Conservation (phyloP, 306 rosid species). For the Quercus rubra region DNA sequence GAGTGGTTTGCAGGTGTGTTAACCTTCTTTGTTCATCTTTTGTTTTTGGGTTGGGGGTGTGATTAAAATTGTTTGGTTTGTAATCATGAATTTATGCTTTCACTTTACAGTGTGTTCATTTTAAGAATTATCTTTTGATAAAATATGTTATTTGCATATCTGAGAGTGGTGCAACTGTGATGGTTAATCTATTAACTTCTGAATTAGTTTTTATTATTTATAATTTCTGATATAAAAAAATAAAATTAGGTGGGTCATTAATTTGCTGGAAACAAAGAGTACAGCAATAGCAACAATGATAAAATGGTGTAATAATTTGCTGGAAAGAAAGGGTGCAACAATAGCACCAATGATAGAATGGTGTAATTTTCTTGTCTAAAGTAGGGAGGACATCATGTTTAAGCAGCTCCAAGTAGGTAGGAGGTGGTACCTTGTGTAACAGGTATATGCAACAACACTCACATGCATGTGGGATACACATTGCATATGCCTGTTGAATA, state of each 20-base stretch:
- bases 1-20: constrained; percentile 90
- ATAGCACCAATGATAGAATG: background rate
- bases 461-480: no score
- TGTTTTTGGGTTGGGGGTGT: background rate
- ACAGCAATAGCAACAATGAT: background rate
- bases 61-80: background rate
- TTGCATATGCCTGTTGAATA: no score
- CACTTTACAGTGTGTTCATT: background rate
- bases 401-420: background rate
- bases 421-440: no score
- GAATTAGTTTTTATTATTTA: no score
- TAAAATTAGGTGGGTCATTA: background rate
- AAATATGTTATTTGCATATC: background rate
- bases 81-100: background rate
- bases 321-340: background rate
- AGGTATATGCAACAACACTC: no score
- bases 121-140: background rate
- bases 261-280: background rate
- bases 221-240: no score
- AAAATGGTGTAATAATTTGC: background rate
- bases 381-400: background rate
- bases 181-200: background rate
- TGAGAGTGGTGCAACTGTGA: background rate
- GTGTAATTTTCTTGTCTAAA: background rate
- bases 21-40: background rate